Evolutionary conservation across 805 yeast species (phyloP), one percentile per base, ranked within the genome.

Genomic region (Kazachstania martiniae): DNA sequence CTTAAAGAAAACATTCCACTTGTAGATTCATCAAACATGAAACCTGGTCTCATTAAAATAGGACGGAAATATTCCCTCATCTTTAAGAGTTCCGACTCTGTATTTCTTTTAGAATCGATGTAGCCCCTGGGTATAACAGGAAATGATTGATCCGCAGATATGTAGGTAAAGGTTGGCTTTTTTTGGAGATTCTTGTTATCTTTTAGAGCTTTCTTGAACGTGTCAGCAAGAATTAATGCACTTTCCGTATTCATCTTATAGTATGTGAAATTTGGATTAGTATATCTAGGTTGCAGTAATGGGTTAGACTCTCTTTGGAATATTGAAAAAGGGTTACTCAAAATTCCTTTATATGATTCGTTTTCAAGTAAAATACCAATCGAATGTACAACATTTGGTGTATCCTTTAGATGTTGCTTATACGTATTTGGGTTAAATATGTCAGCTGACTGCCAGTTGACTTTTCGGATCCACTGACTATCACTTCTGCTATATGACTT

Each of bases 291-390:
- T 6, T 28, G 3, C 4, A 33, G 18, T 47, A 68, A 35, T 5
- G 93, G 93, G 43, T 81, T 81, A 4, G 70, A 6, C 8, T n/a
- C 12, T 23, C 25, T 23, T n/a, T n/a, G n/a, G n/a, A n/a, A n/a
- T n/a, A n/a, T n/a, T n/a, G n/a, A n/a, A 10, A 19, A 19, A 19
- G 21, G 21, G 5, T 18, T 12, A 5, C 22, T 27, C 5, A 38
- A 16, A 3, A 67, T 49, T 27, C 63, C 56, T 53, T 87, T 87
- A 56, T 87, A 87, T 22, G 68, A 62, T 36, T 64, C 67, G 44
- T 80, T 72, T 40, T 81, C 91, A 25, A 84, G 58, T 5, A 86
- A 54, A 3, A 82, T 66, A 0, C 97, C 97, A 33, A 86, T 63
- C 0, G 91, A 70, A 51, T 86, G 95, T 10, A 87, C 89, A 2